Base-by-base conservation (phyloP, 1,284 basidiomycete species). In the Ustilago crameri region DNA sequence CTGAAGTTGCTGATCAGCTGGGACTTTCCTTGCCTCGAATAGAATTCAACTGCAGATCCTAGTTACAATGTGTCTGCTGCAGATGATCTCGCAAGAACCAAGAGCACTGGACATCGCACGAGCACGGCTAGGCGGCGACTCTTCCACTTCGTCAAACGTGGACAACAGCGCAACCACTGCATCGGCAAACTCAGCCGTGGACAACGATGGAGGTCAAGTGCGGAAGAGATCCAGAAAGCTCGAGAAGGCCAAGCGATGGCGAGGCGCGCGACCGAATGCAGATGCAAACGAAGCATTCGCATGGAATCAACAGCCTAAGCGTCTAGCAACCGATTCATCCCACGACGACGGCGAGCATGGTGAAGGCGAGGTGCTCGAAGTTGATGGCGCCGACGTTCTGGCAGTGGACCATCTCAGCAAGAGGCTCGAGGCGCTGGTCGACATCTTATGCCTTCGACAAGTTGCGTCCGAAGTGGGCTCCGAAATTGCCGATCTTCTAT, bases 31-130 rank as follows among this genome's bases (percentile, higher is more conserved):
- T 51, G 12, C 15, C 15, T 43, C 10, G 18, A 14, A 52, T 52
- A 73, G 70, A 26, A 64, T 57, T 27, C 72, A 74, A 34, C 52
- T 74, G 9, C 72, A 74, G 35, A 53, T 74, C 23, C 26, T 74
- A 23, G 45, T 74, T n/a, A 63, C 55, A 17, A 51, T 74, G 50
- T 59, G 54, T 40, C 51, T 74, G 1, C 43, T 74, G 38, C 58
- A 54, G 15, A 38, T 74, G 18, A 59, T 45, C 23, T 59, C 72
- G n/a, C 63, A 67, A n/a, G 57, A 67, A 26, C 68, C 68, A 0
- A 54, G 47, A 48, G 68, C 58, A 34, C 37, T 66, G 30, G 68
- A 71, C 10, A 26, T 18, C 7, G 68, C 68, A n/a, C 57, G 53
- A 9, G 22, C 53, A 42, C 58, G 64, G 14, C 24, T 56, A 22